Base-by-base conservation (phyloP, 257 asterid genomes). In the Solanum pinnatisectum region DNA sequence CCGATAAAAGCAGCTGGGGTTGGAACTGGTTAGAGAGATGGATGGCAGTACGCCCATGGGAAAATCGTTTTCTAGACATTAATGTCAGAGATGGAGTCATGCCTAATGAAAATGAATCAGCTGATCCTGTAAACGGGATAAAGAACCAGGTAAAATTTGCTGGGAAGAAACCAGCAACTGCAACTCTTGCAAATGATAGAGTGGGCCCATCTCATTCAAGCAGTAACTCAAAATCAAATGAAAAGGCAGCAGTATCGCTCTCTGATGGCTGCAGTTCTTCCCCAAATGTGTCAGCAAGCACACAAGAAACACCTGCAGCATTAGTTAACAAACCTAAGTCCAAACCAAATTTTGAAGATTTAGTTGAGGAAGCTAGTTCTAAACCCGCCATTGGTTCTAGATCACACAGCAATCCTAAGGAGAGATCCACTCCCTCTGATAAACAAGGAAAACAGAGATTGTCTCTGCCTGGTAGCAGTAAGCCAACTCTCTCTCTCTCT, bases 21-120 rank as follows among this genome's bases (percentile, higher is more conserved):
- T 97, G 99, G 99, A 97, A 97, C 87, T 97, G 99, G 99, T 94
- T 96, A 91, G 99, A 97, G 92, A 91, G 99, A 89, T 97, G 99
- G 99, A 97, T 97, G 99, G 99, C 98, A 15, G 99, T 97, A 89
- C 98, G 98, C 86, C 99, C 99, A 39, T 97, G 99, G 99, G 99
- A 97, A 91, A 97, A 95, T 87, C 99, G 99, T 84, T 92, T 97
- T 91, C 87, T 95, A 40, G 98, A 97, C 92, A 90, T 90, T 65
- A 96, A 93, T 88, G 89, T 90, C 63, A 96, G 93, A 89, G 99
- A 97, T 40, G 99, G 94, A 56, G 94, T 92, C 86, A 89, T 90
- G 86, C 89, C 92, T 76, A 87, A 25, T 37, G 98, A 94, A 89
- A 88, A 94, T 84, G 96, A 89, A 65, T 90, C 95, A 35, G 87